Conservation (phyloP, 352 stramenopile species). For the Phytophthora macrochlamydospora region DNA sequence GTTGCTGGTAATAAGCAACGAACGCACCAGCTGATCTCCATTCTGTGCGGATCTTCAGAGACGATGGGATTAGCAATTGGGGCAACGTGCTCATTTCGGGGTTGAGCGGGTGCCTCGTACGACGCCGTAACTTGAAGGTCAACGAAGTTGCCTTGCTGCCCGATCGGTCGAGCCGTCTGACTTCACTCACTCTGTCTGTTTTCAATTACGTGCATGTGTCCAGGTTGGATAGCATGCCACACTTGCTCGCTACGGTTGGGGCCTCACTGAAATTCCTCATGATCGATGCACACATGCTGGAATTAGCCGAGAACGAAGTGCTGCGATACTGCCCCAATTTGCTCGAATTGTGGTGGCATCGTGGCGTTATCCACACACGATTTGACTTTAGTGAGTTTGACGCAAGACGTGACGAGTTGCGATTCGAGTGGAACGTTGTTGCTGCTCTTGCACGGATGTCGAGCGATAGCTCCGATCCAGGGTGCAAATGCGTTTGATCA, state of each 20-base stretch:
- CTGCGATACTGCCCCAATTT: not conserved
- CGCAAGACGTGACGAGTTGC: conserved; percentile 3
- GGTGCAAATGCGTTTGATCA: conserved; percentile 3
- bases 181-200: not conserved
- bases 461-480: conserved; percentile 5
- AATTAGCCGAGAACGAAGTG: not conserved
- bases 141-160: not conserved
- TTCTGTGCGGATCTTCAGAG: not conserved
- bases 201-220: not conserved
- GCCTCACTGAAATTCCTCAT: not conserved
- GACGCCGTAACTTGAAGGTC: conserved; percentile 7
- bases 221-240: not conserved
- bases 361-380: not conserved
- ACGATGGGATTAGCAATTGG: conserved; percentile 9
- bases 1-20: conserved; percentile 4
- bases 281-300: not conserved
- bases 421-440: conserved; percentile 11
- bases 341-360: not conserved
- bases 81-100: conserved; percentile 21
- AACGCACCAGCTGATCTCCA: conserved; percentile 3
- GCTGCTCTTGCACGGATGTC: not conserved
- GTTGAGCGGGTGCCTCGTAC: conserved; percentile 10
- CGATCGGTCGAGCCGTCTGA: not conserved
- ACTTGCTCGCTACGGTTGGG: not conserved
- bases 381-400: conserved; percentile 1